A percentile compares a stretch with the other conserved stretches of the same genome.
These are phyloP conservation scores for Austroboletus niveus DNA, from an alignment of 1,284 basidiomycete genomes.

Conservation along the genomic window DNA sequence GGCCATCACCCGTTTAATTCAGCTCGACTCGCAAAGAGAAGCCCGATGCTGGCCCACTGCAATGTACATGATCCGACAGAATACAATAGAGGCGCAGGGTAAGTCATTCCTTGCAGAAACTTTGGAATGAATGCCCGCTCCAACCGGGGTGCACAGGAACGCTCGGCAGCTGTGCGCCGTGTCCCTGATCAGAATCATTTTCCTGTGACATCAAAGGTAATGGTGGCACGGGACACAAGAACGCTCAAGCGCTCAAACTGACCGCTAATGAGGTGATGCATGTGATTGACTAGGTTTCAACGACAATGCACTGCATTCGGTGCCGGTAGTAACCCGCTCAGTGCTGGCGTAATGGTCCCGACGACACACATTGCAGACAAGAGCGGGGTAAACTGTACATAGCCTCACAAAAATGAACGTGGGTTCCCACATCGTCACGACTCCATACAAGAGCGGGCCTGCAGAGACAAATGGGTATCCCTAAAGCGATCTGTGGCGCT, in stretches of 20 bases:
- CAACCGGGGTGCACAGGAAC: neutral
- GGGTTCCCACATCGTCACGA: neutral
- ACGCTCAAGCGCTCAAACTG: neutral
- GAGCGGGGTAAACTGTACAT: too few relatives aligned
- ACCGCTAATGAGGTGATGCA: too few relatives aligned
- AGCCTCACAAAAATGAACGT: too few relatives aligned
- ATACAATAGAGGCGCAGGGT: neutral
- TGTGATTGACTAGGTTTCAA: too few relatives aligned
- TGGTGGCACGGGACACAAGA: neutral
- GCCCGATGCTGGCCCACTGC: neutral
- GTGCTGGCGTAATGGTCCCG: too few relatives aligned
- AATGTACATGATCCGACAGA: neutral
- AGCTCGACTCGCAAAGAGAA: constrained; percentile 17
- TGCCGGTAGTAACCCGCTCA: too few relatives aligned
- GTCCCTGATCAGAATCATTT: neutral
- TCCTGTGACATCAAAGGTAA: neutral
- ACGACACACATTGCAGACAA: too few relatives aligned
- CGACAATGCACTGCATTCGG: too few relatives aligned
- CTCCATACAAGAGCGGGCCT: neutral
- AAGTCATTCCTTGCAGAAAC: neutral
- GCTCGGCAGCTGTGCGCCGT: neutral
- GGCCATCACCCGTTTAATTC: constrained; percentile 13
- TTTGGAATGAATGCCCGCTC: neutral
- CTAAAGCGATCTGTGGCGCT: neutral
- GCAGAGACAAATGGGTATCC: neutral